Conservation (phyloP, 1,139 yeast species). For the Candida sp. region DNA sequence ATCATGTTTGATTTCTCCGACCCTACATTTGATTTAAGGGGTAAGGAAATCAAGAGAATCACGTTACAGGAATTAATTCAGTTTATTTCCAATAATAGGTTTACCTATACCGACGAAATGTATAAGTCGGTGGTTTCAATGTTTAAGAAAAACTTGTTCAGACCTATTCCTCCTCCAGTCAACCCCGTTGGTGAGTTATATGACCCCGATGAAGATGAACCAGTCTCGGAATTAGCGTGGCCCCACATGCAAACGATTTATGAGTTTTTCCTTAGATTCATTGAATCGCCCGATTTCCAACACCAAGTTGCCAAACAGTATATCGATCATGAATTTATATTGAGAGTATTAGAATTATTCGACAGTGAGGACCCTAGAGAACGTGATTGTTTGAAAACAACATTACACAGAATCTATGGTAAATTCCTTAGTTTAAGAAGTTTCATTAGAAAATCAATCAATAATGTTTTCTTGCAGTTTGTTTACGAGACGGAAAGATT, state of each 20-base stretch:
- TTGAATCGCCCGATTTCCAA: constrained; percentile 93
- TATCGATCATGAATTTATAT: constrained; percentile 87
- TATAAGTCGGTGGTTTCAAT: constrained; percentile 83
- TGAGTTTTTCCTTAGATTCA: constrained; percentile 88
- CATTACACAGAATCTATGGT: constrained; percentile 94
- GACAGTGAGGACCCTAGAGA: constrained; percentile 98
- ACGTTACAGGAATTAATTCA: constrained; percentile 89
- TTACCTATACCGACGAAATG: constrained; percentile 88
- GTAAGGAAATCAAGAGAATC: constrained; percentile 85
- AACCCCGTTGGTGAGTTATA: constrained; percentile 94
- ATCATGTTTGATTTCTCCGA: constrained; percentile 92
- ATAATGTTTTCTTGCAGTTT: constrained; percentile 89
- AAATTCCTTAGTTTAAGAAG: constrained; percentile 88
- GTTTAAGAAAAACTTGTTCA: constrained; percentile 85
- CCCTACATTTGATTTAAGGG: constrained; percentile 87
- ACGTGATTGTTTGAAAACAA: constrained; percentile 91
- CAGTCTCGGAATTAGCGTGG: constrained; percentile 96
- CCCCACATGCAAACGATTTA: constrained; percentile 98
- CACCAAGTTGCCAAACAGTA: constrained; percentile 91
- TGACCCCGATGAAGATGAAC: constrained; percentile 99
- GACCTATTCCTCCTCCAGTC: constrained; percentile 98
- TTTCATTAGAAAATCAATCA: constrained; percentile 87
- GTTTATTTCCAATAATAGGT: constrained; percentile 77
- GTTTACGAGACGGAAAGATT: constrained; percentile 94
- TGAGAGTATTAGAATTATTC: constrained; percentile 78